Evolutionary conservation across 1,284 basidiomycete genomes (phyloP).

Genomic region (Trametes pubescens): DNA sequence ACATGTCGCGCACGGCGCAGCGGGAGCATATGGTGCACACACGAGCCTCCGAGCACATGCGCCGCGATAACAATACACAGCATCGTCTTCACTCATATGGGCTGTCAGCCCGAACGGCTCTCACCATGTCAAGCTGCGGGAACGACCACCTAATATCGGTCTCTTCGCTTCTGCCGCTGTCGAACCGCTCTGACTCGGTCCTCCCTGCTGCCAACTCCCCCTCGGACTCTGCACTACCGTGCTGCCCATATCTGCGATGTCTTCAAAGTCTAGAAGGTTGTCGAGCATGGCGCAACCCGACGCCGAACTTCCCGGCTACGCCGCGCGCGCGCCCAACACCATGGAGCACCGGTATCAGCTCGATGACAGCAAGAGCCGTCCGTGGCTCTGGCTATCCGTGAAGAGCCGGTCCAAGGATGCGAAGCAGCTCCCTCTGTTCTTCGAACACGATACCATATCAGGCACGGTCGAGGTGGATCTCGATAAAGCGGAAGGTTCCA

Average conservation of each 20-base stretch:
- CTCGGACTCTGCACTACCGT: background rate
- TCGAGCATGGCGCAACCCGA: constrained; percentile 12
- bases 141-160: constrained; percentile 4
- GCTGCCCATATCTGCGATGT: background rate
- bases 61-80: constrained; percentile 21
- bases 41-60: constrained; percentile 15
- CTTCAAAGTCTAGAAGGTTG: background rate
- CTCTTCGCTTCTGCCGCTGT: background rate
- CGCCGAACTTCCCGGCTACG: constrained; percentile 27
- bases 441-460: constrained; percentile 40
- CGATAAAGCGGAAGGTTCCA: constrained; percentile 40
- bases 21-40: constrained; percentile 16
- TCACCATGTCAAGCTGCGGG: constrained; percentile 17
- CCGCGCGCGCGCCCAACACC: constrained; percentile 12
- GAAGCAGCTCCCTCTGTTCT: constrained; percentile 43
- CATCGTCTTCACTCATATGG: constrained; percentile 9
- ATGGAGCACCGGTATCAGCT: constrained; percentile 48
- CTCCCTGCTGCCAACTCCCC: background rate
- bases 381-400: constrained; percentile 43
- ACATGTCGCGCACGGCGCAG: constrained; percentile 18
- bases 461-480: constrained; percentile 44
- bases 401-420: constrained; percentile 40
- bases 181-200: background rate
- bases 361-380: constrained; percentile 49
- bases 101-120: constrained; percentile 4